Evolutionary conservation across 2,329 filamentous ascomycete species (phyloP).

Genomic region (Arthroderma sp.): DNA sequence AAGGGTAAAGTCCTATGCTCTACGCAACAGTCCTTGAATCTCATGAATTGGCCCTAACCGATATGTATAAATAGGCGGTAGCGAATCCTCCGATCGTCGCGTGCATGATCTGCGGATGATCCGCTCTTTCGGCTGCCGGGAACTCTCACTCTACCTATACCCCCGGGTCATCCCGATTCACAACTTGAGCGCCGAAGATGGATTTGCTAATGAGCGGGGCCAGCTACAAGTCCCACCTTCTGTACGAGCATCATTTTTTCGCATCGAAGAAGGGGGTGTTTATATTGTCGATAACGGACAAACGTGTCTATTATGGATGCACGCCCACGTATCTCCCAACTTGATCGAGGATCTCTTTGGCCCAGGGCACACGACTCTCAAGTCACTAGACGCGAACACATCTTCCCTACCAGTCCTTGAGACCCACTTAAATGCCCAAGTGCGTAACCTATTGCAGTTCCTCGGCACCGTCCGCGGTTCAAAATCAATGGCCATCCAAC

Average conservation of each 20-base stretch:
- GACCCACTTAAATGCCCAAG: slow-evolving; percentile 87
- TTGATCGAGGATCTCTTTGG: slow-evolving; percentile 85
- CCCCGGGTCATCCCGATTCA: slow-evolving; percentile 86
- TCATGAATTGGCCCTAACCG: not conserved
- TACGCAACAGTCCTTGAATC: not conserved
- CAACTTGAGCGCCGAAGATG: slow-evolving; percentile 73
- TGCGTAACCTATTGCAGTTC: slow-evolving; percentile 84
- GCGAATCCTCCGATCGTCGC: slow-evolving; percentile 78
- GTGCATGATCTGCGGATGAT: slow-evolving; percentile 87
- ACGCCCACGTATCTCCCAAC: slow-evolving; percentile 83
- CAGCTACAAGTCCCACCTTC: slow-evolving; percentile 72
- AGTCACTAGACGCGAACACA: slow-evolving; percentile 66
- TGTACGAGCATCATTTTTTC: slow-evolving; percentile 70
- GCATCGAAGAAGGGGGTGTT: slow-evolving; percentile 81
- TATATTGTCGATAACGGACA: slow-evolving; percentile 96
- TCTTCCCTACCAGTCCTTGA: slow-evolving; percentile 71
- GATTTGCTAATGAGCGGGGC: slow-evolving; percentile 84
- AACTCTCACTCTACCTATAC: slow-evolving; percentile 86
- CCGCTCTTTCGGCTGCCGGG: slow-evolving; percentile 70
- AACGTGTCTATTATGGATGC: slow-evolving; percentile 80
- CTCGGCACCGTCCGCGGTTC: slow-evolving; percentile 66
- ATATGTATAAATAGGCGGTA: slow-evolving; percentile 44
- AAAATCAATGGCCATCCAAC: slow-evolving; percentile 77
- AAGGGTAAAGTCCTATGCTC: slow-evolving; percentile 42
- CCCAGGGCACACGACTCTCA: slow-evolving; percentile 55